Percentiles rank a stretch among this genome's conserved stretches.
Evolutionary conservation across 1,284 basidiomycete genomes (phyloP).

Genomic region (Cerioporus squamosus): DNA sequence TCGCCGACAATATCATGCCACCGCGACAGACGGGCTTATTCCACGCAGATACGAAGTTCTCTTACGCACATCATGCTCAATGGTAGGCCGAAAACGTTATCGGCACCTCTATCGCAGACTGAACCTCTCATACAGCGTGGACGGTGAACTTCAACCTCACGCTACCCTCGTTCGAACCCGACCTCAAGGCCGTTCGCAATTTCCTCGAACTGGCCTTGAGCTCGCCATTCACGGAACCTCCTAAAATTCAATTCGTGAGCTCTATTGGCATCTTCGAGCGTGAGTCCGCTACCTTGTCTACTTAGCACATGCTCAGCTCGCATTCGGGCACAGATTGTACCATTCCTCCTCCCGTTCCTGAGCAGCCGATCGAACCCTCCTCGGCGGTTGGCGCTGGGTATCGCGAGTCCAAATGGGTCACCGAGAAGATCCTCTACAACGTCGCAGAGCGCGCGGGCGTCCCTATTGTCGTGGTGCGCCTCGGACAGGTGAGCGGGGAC

Average conservation of each 20-base stretch:
- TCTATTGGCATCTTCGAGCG: constrained; percentile 34
- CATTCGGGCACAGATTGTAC: constrained; percentile 7
- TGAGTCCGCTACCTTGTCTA: constrained; percentile 3
- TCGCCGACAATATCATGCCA: background rate
- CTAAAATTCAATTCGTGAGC: constrained; percentile 35
- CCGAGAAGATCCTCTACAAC: constrained; percentile 35
- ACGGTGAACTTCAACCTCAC: constrained; percentile 40
- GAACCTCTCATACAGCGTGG: constrained; percentile 32
- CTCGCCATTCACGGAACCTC: constrained; percentile 21
- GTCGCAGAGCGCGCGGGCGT: constrained; percentile 27
- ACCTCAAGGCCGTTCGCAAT: constrained; percentile 23
- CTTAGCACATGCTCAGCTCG: background rate
- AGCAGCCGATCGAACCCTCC: constrained; percentile 20
- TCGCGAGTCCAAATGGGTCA: constrained; percentile 45
- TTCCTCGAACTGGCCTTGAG: constrained; percentile 31
- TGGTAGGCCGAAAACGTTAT: constrained; percentile 25
- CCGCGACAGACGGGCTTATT: background rate
- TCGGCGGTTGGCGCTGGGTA: constrained; percentile 41
- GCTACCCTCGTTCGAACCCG: constrained; percentile 24
- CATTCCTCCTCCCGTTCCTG: constrained; percentile 8
- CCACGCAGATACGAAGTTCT: constrained; percentile 22
- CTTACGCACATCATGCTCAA: constrained; percentile 38
- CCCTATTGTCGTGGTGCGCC: constrained; percentile 37
- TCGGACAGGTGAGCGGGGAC: constrained; percentile 47
- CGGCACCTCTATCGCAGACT: background rate